A percentile compares a stretch with the other conserved stretches of the same genome.
Evolutionary conservation across 176 grass and related monocot genomes (phyloP).

Genomic region (Eragrostis nindensis): DNA sequence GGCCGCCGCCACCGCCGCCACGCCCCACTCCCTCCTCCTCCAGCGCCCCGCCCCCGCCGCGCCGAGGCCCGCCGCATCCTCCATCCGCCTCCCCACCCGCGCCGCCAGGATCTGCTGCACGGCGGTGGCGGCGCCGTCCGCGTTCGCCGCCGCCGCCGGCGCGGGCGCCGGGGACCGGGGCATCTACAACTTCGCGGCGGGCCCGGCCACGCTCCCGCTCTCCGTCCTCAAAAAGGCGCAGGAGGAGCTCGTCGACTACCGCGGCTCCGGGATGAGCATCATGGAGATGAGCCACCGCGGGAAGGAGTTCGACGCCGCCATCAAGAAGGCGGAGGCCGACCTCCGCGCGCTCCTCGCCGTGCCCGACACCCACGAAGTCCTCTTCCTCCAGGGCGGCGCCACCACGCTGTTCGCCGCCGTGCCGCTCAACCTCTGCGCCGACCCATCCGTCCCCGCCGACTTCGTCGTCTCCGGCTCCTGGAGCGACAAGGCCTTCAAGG

Average conservation of each 20-base stretch:
- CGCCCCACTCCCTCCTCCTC: slow-evolving; percentile 62
- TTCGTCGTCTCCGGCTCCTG: slow-evolving; percentile 91
- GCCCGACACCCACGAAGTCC: slow-evolving; percentile 73
- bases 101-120: slow-evolving; percentile 61
- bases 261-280: slow-evolving; percentile 97
- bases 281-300: slow-evolving; percentile 99
- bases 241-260: slow-evolving; percentile 89
- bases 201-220: slow-evolving; percentile 77
- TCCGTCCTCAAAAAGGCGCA: slow-evolving; percentile 77
- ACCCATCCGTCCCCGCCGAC: slow-evolving; percentile 45
- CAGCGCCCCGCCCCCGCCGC: slow-evolving; percentile 30
- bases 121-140: slow-evolving; percentile 50
- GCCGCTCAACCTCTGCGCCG: slow-evolving; percentile 86
- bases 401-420: slow-evolving; percentile 87
- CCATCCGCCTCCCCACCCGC: slow-evolving; percentile 28
- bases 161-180: slow-evolving; percentile 48
- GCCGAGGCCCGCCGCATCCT: slow-evolving; percentile 6
- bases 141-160: slow-evolving; percentile 1
- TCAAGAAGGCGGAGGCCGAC: slow-evolving; percentile 95
- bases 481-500: slow-evolving; percentile 99
- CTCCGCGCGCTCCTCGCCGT: slow-evolving; percentile 79
- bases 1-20: slow-evolving; percentile 50
- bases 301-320: slow-evolving; percentile 87
- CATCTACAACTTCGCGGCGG: slow-evolving; percentile 92
- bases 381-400: slow-evolving; percentile 97